Percentiles rank a stretch among this genome's conserved stretches.
phyloP scores from a whole-genome alignment of 257 asterid species.

The Parsonsia alboflavescens region DNA sequence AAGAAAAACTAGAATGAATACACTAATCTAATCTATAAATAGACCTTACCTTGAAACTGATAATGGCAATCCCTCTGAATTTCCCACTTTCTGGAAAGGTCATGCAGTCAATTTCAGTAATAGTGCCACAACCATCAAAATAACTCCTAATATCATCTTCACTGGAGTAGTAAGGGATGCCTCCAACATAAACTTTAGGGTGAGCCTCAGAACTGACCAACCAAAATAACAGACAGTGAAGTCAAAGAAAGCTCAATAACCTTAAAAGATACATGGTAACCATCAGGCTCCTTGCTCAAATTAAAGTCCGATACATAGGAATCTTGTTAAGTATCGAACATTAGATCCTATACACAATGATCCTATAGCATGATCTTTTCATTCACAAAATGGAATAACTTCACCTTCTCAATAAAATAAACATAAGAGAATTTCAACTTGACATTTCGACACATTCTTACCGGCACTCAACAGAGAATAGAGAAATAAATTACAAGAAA shows the following conservation, averaged over 20 bases:
- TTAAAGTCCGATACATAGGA: not conserved
- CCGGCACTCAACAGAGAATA: not conserved
- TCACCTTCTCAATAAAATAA: not conserved
- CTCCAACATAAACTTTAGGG: slow-evolving; percentile 83
- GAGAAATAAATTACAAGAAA: not conserved
- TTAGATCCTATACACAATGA: not conserved
- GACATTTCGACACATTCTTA: not conserved
- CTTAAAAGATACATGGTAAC: not conserved
- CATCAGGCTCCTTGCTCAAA: not conserved
- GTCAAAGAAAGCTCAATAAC: not conserved
- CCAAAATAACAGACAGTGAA: not conserved
- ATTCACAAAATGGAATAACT: not conserved
- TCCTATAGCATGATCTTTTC: not conserved
- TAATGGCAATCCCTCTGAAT: slow-evolving; percentile 95
- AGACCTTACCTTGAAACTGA: slow-evolving; percentile 70
- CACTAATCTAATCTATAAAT: slow-evolving; percentile 6
- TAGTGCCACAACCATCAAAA: slow-evolving; percentile 91
- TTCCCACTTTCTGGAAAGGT: slow-evolving; percentile 82
- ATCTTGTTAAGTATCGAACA: not conserved
- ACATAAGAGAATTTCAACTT: not conserved
- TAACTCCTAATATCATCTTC: slow-evolving; percentile 94
- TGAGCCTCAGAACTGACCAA: slow-evolving; percentile 29
- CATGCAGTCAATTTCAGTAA: slow-evolving; percentile 79
- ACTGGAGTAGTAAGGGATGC: slow-evolving; percentile 89
- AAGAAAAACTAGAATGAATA: not conserved